Base-by-base conservation (phyloP, 495 filamentous ascomycete species). In the Chaetomium tenue region DNA sequence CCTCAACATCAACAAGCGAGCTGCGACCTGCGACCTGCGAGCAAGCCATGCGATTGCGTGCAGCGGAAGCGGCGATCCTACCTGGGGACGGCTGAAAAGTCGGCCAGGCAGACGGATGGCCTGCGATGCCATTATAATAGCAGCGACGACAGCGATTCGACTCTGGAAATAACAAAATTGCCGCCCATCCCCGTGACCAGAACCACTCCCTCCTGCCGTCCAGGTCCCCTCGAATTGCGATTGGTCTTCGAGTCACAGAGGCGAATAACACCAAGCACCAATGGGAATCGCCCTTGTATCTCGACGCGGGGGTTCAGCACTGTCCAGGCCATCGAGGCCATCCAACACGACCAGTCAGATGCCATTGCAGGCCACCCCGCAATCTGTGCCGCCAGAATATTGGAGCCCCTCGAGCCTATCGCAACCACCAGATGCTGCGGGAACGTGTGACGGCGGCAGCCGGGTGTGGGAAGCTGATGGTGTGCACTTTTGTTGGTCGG, bases 401-500 rank as follows among this genome's bases (percentile, higher is more conserved):
- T 26, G 47, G 47, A 23, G 7, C 25, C 7, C 15, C 12, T 40
- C 30, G 28, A 26, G 33, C 59, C 59, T 61, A 61, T 61, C 26
- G 47, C 47, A 61, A n/a, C 18, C 46, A 40, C 28, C n/a, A 52
- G 23, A 48, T 11, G 46, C 44, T 6, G 18, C 20, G 18, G 13
- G 13, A 28, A 50, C 4, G 46, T 44, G 59, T 61, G 59, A 61
- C 47, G 59, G 59, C 47, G 42, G 8, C 42, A 37, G 42, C 16
- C 25, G 18, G 25, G 4, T 30, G 28, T 8, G 37, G 5, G 20
- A 37, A 13, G 2, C 16, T 4, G 44, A 18, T 25, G 46, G 30
- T 23, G 47, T 42, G 59, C 47, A n/a, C 5, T 53, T 18, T 42
- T 8, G 59, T 61, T 61, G 59, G 59, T 48, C 59, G 25, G 50